phyloP scores from a whole-genome alignment of 176 grass and related monocot species.

The Hordeum marinum region DNA sequence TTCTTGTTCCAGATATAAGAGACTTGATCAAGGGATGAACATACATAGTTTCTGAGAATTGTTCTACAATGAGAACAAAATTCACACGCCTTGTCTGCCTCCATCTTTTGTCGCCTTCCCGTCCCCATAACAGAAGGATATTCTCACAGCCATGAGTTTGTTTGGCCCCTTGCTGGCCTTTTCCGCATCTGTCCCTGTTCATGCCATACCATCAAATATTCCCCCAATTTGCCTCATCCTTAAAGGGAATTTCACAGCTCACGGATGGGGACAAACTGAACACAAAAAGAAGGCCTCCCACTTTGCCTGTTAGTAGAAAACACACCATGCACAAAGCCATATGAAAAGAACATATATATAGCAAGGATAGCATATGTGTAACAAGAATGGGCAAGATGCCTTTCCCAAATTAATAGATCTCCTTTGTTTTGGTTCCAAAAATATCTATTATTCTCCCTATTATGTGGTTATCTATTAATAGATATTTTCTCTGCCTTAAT shows the following conservation, averaged over 20 bases:
- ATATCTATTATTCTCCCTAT: background rate
- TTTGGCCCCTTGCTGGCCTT: constrained; percentile 62
- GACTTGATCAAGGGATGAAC: constrained; percentile 20
- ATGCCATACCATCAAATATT: constrained; percentile 48
- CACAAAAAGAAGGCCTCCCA: constrained; percentile 36
- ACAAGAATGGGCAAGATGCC: background rate
- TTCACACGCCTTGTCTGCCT: constrained; percentile 73
- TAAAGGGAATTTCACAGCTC: constrained; percentile 44
- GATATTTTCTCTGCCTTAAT: background rate
- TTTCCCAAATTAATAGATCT: constrained; percentile 5
- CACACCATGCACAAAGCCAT: constrained; percentile 14
- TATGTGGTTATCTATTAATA: background rate
- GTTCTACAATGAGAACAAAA: constrained; percentile 46
- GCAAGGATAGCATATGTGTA: background rate
- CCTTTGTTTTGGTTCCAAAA: background rate
- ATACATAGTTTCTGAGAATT: constrained; percentile 14
- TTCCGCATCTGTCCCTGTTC: constrained; percentile 36
- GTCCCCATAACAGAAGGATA: constrained; percentile 70
- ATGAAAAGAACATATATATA: constrained; percentile 20
- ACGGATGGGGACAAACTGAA: constrained; percentile 46
- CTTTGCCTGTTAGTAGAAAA: constrained; percentile 52
- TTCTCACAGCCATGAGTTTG: constrained; percentile 54
- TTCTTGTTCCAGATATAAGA: background rate
- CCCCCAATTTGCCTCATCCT: constrained; percentile 50
- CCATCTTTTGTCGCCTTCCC: constrained; percentile 40